phyloP scores from a whole-genome alignment of 2,329 filamentous ascomycete genomes.

The Sclerotinia sclerotiorum region DNA sequence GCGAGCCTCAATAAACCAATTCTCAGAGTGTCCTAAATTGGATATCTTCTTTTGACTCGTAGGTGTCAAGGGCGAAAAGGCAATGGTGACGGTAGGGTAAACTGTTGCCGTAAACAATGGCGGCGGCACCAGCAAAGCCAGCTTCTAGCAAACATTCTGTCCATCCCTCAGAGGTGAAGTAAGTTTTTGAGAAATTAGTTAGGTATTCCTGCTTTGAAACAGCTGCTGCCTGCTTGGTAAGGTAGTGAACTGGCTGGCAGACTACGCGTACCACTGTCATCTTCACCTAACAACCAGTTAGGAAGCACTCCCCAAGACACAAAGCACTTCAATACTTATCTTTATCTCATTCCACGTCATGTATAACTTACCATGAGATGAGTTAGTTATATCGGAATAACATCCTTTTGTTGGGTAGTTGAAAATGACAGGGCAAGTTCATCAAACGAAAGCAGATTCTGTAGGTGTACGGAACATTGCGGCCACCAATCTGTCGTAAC shows the following conservation, averaged over 20 bases:
- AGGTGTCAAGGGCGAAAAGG: neutral
- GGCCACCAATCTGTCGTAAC: constrained; percentile 58
- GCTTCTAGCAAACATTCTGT: constrained; percentile 31
- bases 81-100: constrained; percentile 32
- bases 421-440: constrained; percentile 43
- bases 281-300: constrained; percentile 30
- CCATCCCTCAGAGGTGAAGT: too few relatives aligned
- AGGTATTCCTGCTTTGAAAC: neutral
- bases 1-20: neutral
- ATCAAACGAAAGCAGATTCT: constrained; percentile 47
- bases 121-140: constrained; percentile 41
- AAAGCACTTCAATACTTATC: neutral
- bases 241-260: neutral
- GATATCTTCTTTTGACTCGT: neutral
- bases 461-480: neutral
- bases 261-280: constrained; percentile 28
- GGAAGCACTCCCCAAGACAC: neutral
- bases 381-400: neutral
- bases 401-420: constrained; percentile 34
- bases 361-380: neutral
- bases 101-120: constrained; percentile 31
- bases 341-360: neutral
- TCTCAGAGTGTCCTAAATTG: neutral
- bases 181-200: neutral
- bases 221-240: neutral